Evolutionary conservation across 495 filamentous ascomycete species (phyloP), one percentile per base, ranked within the genome.

Genomic region (Tricharina praecox): DNA sequence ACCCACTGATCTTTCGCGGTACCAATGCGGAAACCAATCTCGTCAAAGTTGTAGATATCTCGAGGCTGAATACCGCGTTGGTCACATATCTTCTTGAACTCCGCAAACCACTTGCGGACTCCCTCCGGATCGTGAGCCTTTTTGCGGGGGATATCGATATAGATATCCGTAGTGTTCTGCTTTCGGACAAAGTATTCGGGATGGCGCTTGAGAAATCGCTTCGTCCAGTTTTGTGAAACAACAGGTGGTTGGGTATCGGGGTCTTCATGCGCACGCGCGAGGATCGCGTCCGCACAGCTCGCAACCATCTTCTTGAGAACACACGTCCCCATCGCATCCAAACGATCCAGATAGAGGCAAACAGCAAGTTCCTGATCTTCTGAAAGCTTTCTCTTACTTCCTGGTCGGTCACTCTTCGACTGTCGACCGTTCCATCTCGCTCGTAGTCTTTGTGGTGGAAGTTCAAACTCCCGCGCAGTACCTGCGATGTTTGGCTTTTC

Each of bases 21-120:
- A 3, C 57, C 58, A 47, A 60, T 56, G 2, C 45, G 18, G 42
- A 61, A 61, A 3, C 58, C 50, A 7, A 47, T 54, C 40, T 61
- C 45, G 44, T 61, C 54, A 30, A 61, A 48, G 28, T 59, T 61
- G 23, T 50, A 61, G 2, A 51, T 48, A 43, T 61, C 58, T 11
- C 28, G 7, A 15, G 21, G 2, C 19, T 26, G 4, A 3, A 61
- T 52, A 1, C 45, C 37, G 41, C 44, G 30, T 16, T 50, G 11
- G 11, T 45, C 23, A 19, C 24, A 19, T 18, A 44, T 40, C 16
- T 40, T 19, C 3, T 49, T 21, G 8, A 37, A 51, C 7, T 19
- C 13, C n/a, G 34, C 4, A 41, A 60, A 60, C 56, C 57, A 60
- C 21, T 49, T 23, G 7, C 0, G 1, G 45, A 60, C 41, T 3